Evolutionary conservation across 352 stramenopile genomes (phyloP), one percentile per base, ranked within the genome.

Genomic region (Pythium insidiosum): DNA sequence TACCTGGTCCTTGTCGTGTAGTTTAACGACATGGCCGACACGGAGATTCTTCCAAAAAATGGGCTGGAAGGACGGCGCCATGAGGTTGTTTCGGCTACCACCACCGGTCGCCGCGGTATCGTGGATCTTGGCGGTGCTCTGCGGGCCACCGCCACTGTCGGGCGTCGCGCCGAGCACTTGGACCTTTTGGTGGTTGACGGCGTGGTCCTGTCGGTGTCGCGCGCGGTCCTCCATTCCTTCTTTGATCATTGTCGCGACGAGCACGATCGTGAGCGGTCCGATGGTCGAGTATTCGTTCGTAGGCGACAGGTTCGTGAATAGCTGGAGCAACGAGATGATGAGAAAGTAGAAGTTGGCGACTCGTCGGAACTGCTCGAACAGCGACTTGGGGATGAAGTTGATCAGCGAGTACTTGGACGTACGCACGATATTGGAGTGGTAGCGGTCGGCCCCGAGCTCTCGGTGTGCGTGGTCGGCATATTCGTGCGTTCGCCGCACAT

Each of bases 281-380:
- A 95, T 67, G 0, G 84, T 95, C 41, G 84, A 91, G 59, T 91
- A 94, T 46, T 89, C 72, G 47, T 91, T 93, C 23, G 83, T 93
- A 5, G 84, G 84, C 16, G 81, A 93, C 34, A 94, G 48, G 22
- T 87, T 68, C 16, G 91, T 96, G 21, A 90, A 73, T 7, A 97
- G 65, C 70, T 98, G 97, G 28, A 98, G 75, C 21, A 95, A 53
- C 6, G 91, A 96, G 36, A 98, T 96, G 55, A 96, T 71, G 19
- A 98, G 66, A 49, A 98, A 98, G 67, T 98, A 98, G 47, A 98
- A 85, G 53, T 98, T 98, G 6, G 89, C 94, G 50, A 98, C 83
- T 26, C 90, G 78, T 24, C 93, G 84, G 66, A 98, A 98, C 68
- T 98, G 95, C 54, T 98, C 89, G 25, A 94, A 84, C 38, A 97